Conservation (phyloP, 2,329 filamentous ascomycete species). For the Nemania serpens region DNA sequence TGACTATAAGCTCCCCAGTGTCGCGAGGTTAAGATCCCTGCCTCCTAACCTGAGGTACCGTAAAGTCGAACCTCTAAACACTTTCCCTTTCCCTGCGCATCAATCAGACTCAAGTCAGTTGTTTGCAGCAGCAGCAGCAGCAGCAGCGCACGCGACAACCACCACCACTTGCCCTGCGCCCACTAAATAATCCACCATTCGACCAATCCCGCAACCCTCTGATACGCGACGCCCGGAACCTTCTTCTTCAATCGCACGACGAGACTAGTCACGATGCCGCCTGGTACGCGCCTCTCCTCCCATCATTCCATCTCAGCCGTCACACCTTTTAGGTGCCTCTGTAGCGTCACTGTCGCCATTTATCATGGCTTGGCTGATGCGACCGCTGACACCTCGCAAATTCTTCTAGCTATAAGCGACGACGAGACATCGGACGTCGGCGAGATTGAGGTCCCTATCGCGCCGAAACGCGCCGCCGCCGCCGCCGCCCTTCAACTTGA, state of each 20-base stretch:
- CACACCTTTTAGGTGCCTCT: neutral
- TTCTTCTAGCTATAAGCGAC: slow-evolving; percentile 46
- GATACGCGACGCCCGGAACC: slow-evolving; percentile 11
- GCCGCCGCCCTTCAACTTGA: slow-evolving; percentile 22
- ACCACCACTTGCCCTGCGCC: neutral
- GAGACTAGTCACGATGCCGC: slow-evolving; percentile 26
- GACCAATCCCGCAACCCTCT: neutral
- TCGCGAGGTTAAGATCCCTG: too few species aligned
- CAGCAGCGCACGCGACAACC: neutral
- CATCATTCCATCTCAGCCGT: neutral
- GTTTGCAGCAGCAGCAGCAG: neutral
- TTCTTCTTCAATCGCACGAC: neutral
- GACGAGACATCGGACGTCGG: slow-evolving; percentile 46
- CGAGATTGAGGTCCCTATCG: slow-evolving; percentile 30
- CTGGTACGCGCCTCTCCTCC: slow-evolving; percentile 26
- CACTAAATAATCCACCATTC: neutral
- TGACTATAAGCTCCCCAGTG: too few species aligned
- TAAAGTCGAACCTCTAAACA: neutral
- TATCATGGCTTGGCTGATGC: neutral
- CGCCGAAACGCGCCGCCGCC: slow-evolving; percentile 21
- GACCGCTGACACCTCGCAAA: slow-evolving; percentile 20
- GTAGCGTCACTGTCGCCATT: neutral
- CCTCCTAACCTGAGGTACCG: neutral
- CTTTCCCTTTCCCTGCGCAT: neutral
- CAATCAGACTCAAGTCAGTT: neutral